A percentile compares a stretch with the other conserved stretches of the same genome.
Evolutionary conservation across 192 early-diverging fungal species (phyloP).

Genomic region (Gaertneriomyces sp.): DNA sequence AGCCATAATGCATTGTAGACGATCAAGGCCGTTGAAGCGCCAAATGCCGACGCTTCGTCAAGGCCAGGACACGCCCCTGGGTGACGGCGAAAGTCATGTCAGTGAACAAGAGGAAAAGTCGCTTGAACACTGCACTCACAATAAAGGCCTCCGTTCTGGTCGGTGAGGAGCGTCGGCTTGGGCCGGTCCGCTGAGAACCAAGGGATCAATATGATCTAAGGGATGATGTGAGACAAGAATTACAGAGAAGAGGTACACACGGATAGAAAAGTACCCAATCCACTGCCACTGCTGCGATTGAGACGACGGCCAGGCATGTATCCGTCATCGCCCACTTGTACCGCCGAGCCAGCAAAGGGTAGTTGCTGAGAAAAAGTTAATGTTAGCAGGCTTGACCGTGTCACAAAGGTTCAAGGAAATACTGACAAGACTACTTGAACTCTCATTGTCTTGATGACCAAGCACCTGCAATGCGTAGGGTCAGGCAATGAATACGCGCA

Average conservation of each 20-base stretch:
- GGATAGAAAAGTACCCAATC: not conserved
- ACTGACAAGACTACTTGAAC: slow-evolving; percentile 11
- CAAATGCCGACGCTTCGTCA: not conserved
- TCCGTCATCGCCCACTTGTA: slow-evolving; percentile 1
- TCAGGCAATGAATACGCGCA: not conserved
- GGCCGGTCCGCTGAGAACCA: slow-evolving; percentile 9
- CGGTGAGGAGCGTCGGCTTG: not conserved
- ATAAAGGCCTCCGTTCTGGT: not conserved
- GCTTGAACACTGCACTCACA: slow-evolving; percentile 5
- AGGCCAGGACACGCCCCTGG: not conserved
- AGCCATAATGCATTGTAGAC: slow-evolving; percentile 12
- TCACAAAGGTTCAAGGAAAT: not conserved
- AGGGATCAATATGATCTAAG: slow-evolving; percentile 3
- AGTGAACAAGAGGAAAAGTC: not conserved
- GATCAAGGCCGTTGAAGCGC: slow-evolving; percentile 4
- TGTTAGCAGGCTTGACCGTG: not conserved
- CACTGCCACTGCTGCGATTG: slow-evolving; percentile 1
- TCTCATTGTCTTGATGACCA: slow-evolving; percentile 14
- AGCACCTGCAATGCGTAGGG: not conserved
- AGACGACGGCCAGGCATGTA: not conserved
- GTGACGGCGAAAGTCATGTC: not conserved
- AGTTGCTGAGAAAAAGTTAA: not conserved
- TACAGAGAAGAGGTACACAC: not conserved
- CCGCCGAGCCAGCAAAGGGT: slow-evolving; percentile 2
- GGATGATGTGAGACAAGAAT: not conserved